Evolutionary conservation across 116 monocot genomes (phyloP).

Genomic region (Zostera marina): DNA sequence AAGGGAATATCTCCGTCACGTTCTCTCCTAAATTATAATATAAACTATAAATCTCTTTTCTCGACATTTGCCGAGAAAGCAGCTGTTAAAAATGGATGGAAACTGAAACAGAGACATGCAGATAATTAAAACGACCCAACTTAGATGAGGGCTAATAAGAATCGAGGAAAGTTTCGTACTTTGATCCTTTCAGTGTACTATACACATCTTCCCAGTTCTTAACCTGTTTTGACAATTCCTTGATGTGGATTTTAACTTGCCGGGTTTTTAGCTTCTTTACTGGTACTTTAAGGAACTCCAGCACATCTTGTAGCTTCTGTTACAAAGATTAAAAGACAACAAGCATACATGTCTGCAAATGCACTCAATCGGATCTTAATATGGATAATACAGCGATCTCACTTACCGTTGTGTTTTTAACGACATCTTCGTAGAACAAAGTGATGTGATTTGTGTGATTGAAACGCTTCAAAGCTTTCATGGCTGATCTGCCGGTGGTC

Average conservation of each 20-base stretch:
- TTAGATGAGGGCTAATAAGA: slow-evolving; percentile 20
- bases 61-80: too few species aligned
- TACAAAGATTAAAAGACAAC: too few species aligned
- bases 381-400: too few species aligned
- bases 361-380: too few species aligned
- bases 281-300: slow-evolving; percentile 60
- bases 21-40: too few species aligned
- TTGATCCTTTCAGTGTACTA: slow-evolving; percentile 38
- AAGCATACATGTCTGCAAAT: too few species aligned
- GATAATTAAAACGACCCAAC: too few species aligned
- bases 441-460: slow-evolving; percentile 50
- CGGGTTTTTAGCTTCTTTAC: slow-evolving; percentile 29
- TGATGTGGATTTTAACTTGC: slow-evolving; percentile 86
- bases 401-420: slow-evolving; percentile 33
- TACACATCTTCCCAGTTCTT: slow-evolving; percentile 58
- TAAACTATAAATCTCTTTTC: too few species aligned
- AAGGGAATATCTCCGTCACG: too few species aligned
- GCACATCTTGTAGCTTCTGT: slow-evolving; percentile 57
- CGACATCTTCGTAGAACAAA: slow-evolving; percentile 77
- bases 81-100: too few species aligned
- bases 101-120: too few species aligned
- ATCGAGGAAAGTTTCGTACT: slow-evolving; percentile 33
- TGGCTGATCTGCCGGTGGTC: slow-evolving; percentile 16
- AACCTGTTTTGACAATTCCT: slow-evolving; percentile 36
- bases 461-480: slow-evolving; percentile 40